Conservation (phyloP, 148 eudicot species). For the Spergularia bocconei region DNA sequence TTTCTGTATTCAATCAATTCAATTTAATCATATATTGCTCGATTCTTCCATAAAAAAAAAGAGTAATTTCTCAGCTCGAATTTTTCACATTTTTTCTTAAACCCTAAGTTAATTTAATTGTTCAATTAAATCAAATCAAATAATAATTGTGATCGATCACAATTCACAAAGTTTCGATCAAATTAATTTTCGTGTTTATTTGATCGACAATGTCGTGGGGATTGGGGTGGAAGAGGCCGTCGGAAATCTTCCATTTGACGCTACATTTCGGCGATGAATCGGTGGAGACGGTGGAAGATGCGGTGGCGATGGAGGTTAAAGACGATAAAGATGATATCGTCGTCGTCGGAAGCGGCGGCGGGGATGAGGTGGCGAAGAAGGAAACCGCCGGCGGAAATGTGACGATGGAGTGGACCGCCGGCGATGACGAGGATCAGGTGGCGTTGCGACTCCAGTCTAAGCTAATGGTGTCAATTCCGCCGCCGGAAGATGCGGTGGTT, state of each 20-base stretch:
- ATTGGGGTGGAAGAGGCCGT: constrained; percentile 84
- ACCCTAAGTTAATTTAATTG: constrained; percentile 10
- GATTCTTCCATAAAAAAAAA: too few species aligned
- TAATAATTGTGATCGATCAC: not conserved
- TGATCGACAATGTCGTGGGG: constrained; percentile 87
- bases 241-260: constrained; percentile 68
- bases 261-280: constrained; percentile 54
- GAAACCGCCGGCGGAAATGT: constrained; percentile 29
- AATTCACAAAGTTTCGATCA: not conserved
- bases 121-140: too few species aligned
- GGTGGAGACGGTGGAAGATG: constrained; percentile 21
- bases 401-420: constrained; percentile 77
- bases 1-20: not conserved
- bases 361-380: constrained; percentile 31
- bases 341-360: constrained; percentile 32
- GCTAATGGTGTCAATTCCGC: constrained; percentile 83
- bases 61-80: not conserved
- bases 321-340: constrained; percentile 21
- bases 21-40: not conserved
- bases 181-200: not conserved
- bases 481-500: constrained; percentile 78
- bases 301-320: not conserved
- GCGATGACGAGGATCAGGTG: constrained; percentile 91
- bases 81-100: not conserved
- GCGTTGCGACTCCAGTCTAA: constrained; percentile 75